Evolutionary conservation across 2,329 filamentous ascomycete species (phyloP).

Genomic region (Penicillium sumatraense): DNA sequence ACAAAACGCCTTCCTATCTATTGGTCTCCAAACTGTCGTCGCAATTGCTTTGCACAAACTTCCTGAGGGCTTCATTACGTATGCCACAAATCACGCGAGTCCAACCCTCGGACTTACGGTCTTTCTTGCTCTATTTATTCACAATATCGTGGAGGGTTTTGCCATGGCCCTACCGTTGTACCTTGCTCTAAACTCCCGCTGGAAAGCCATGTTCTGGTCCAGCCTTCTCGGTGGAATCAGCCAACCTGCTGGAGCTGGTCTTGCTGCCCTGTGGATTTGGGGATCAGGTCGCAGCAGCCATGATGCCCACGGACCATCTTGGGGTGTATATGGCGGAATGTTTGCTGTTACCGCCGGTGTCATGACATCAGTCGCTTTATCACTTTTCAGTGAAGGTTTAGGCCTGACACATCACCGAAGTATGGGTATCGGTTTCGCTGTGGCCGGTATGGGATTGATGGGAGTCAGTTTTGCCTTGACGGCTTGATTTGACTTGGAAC

Average conservation of each 20-base stretch:
- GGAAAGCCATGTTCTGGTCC: slow-evolving; percentile 82
- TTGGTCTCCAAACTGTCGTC: slow-evolving; percentile 93
- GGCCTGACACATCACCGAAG: slow-evolving; percentile 65
- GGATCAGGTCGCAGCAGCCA: slow-evolving; percentile 59
- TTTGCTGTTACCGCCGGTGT: slow-evolving; percentile 92
- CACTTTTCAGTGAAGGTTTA: slow-evolving; percentile 84
- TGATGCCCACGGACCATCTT: slow-evolving; percentile 48
- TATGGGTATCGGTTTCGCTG: slow-evolving; percentile 44
- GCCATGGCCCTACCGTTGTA: slow-evolving; percentile 91
- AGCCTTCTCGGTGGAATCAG: slow-evolving; percentile 82
- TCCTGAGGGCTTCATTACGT: slow-evolving; percentile 85
- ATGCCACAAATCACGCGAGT: slow-evolving; percentile 95
- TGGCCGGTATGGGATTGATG: slow-evolving; percentile 76
- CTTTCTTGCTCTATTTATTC: slow-evolving; percentile 93
- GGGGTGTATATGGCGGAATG: slow-evolving; percentile 63
- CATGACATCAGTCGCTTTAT: slow-evolving; percentile 90
- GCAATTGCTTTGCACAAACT: slow-evolving; percentile 97
- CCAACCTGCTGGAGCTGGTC: slow-evolving; percentile 82
- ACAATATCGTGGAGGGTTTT: slow-evolving; percentile 98
- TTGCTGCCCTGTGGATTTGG: slow-evolving; percentile 86
- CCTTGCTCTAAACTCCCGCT: slow-evolving; percentile 80
- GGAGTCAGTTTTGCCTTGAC: slow-evolving; percentile 84
- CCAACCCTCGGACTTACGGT: slow-evolving; percentile 86
- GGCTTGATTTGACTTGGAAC: slow-evolving; percentile 44
- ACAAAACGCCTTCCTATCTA: slow-evolving; percentile 88